Conservation (phyloP, 1,139 yeast species). For the Debaryomyces udenii region DNA sequence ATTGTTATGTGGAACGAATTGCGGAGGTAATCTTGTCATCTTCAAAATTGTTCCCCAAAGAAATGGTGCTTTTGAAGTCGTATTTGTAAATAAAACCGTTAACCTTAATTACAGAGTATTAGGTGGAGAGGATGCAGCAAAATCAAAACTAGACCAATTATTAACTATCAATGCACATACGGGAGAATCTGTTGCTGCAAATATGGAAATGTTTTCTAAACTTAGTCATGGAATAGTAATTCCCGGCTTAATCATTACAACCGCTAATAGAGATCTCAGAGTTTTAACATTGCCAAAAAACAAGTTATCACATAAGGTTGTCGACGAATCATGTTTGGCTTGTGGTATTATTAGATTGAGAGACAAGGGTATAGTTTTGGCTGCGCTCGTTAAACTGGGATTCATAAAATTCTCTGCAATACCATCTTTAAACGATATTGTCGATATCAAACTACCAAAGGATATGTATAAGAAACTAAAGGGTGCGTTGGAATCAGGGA, state of each 20-base stretch:
- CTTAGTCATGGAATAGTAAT: conserved; percentile 64
- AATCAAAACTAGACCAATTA: conserved; percentile 55
- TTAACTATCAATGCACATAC: conserved; percentile 58
- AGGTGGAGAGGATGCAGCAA: conserved; percentile 42
- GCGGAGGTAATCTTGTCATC: conserved; percentile 69
- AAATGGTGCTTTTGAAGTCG: conserved; percentile 69
- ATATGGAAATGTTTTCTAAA: conserved; percentile 57
- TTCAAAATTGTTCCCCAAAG: conserved; percentile 70
- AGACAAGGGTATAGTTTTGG: conserved; percentile 39
- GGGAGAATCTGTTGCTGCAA: conserved; percentile 71
- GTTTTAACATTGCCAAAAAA: conserved; percentile 62
- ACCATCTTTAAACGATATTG: conserved; percentile 43
- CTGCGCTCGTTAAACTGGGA: conserved; percentile 41
- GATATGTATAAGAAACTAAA: conserved; percentile 32
- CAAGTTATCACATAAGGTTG: conserved; percentile 64
- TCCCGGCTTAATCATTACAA: conserved; percentile 63
- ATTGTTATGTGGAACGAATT: conserved; percentile 75
- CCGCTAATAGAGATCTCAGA: conserved; percentile 66
- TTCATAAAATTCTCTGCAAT: conserved; percentile 41
- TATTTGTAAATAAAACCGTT: conserved; percentile 52
- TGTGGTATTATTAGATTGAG: conserved; percentile 36
- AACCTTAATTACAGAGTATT: conserved; percentile 40
- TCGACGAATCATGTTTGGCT: conserved; percentile 64
- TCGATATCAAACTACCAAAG: conserved; percentile 39
- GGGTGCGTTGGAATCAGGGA: conserved; percentile 26